These are phyloP conservation scores for Tolypocladium amazonense DNA, from an alignment of 2,329 filamentous ascomycete species.

Conservation along the genomic window DNA sequence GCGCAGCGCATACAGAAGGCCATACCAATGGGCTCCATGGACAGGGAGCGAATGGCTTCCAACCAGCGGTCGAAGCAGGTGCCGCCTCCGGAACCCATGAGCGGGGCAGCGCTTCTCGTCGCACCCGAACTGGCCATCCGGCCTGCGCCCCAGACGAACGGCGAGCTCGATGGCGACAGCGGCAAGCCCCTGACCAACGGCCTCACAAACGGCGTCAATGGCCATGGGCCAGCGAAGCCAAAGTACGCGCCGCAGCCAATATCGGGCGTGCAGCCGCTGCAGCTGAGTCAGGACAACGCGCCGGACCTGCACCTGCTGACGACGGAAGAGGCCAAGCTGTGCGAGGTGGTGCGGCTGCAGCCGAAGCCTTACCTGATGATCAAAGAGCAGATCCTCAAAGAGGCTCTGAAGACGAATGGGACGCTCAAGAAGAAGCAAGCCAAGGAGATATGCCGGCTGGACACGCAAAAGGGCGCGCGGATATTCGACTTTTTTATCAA, in stretches of 20 bases:
- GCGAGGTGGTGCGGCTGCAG: conserved; percentile 71
- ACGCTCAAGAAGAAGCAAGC: conserved; percentile 89
- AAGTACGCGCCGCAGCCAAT: conserved; percentile 46
- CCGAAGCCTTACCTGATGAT: conserved; percentile 93
- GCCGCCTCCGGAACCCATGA: conserved; percentile 57
- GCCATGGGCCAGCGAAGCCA: conserved; percentile 28
- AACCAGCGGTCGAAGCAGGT: conserved; percentile 59
- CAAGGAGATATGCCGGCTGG: conserved; percentile 73
- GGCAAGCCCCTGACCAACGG: conserved; percentile 44
- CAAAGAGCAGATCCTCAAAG: conserved; percentile 85
- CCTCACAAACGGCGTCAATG: conserved; percentile 35
- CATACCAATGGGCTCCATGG: conserved; percentile 69
- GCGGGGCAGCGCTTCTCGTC: conserved; percentile 66
- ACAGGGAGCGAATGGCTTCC: conserved; percentile 66
- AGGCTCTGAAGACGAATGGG: conserved; percentile 82
- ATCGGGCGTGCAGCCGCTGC: conserved; percentile 51
- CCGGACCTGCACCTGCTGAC: conserved; percentile 80
- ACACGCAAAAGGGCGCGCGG: conserved; percentile 72
- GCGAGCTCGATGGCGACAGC: conserved; percentile 36
- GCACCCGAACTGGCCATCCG: conserved; percentile 66
- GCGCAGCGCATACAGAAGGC: conserved; percentile 58
- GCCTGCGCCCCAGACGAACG: conserved; percentile 23
- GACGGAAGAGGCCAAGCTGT: conserved; percentile 75
- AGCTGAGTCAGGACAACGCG: conserved; percentile 63
- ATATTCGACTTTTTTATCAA: conserved; percentile 95